These are phyloP conservation scores for Amanita subjunquillea DNA, from an alignment of 768 basidiomycete genomes.

Conservation along the genomic window DNA sequence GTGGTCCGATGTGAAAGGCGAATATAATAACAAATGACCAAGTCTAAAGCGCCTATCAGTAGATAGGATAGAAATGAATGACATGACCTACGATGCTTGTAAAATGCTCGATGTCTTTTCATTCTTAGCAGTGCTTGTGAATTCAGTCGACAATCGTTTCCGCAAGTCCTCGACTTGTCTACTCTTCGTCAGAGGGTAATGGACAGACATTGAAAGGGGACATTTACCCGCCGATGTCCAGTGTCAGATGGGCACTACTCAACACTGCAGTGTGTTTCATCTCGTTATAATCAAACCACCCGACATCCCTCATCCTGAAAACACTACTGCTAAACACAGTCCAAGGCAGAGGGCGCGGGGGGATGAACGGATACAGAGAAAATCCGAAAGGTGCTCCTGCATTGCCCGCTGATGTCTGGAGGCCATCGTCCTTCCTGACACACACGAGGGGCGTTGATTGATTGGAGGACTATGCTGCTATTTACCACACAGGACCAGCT, in stretches of 20 bases:
- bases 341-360: slow-evolving; percentile 39
- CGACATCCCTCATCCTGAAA: slow-evolving; percentile 55
- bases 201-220: not conserved
- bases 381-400: slow-evolving; percentile 29
- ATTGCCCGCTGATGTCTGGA: not conserved
- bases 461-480: not conserved
- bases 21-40: slow-evolving; percentile 49
- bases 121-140: slow-evolving; percentile 7
- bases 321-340: slow-evolving; percentile 29
- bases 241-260: not conserved
- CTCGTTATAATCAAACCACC: slow-evolving; percentile 35
- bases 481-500: not conserved
- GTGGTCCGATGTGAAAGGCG: slow-evolving; percentile 20
- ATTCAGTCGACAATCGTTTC: not conserved
- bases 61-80: not conserved
- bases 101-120: not conserved
- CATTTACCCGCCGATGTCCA: not conserved
- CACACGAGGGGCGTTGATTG: slow-evolving; percentile 6
- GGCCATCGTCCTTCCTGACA: not conserved
- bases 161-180: slow-evolving; percentile 1
- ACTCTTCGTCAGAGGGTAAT: not conserved
- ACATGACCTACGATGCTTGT: slow-evolving; percentile 3
- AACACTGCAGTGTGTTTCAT: not conserved
- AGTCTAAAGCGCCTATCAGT: slow-evolving; percentile 25
- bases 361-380: slow-evolving; percentile 59